Conservation (phyloP, 257 asterid genomes). For the Capsicum pubescens region DNA sequence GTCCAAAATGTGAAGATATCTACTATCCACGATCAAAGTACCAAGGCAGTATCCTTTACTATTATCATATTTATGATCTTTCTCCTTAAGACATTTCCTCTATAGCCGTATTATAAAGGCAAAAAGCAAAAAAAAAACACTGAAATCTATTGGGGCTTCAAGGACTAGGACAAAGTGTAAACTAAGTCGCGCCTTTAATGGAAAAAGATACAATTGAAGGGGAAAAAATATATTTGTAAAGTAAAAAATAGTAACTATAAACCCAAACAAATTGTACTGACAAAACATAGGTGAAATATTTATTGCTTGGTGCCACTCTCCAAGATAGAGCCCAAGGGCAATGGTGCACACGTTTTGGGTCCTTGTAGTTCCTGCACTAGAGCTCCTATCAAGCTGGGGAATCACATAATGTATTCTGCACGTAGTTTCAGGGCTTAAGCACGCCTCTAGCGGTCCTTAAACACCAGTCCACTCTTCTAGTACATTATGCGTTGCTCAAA, state of each 20-base stretch:
- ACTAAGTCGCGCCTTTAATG: not conserved
- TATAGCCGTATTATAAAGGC: not conserved
- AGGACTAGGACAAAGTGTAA: not conserved
- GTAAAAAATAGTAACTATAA: not conserved
- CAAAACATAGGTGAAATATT: conserved; percentile 18
- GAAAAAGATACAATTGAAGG: not conserved
- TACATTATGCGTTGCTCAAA: conserved; percentile 11
- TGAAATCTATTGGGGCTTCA: not conserved
- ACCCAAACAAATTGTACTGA: not conserved
- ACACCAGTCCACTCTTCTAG: not conserved
- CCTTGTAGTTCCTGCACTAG: conserved; percentile 4
- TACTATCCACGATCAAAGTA: conserved; percentile 96
- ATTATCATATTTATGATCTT: not conserved
- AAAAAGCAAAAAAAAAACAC: not conserved
- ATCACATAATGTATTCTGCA: not conserved
- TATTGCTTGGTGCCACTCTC: not conserved
- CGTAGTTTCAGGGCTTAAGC: not conserved
- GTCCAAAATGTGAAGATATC: conserved; percentile 95
- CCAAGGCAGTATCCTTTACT: conserved; percentile 97
- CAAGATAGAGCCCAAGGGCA: not conserved
- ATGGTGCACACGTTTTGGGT: not conserved
- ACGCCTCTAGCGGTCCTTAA: not conserved
- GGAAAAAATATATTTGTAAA: not conserved
- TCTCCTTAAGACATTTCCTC: conserved; percentile 21
- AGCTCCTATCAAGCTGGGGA: not conserved